A percentile compares a stretch with the other conserved stretches of the same genome.
Evolutionary conservation across 106 monocot genomes (phyloP).

Genomic region (Cymbidium sinense): DNA sequence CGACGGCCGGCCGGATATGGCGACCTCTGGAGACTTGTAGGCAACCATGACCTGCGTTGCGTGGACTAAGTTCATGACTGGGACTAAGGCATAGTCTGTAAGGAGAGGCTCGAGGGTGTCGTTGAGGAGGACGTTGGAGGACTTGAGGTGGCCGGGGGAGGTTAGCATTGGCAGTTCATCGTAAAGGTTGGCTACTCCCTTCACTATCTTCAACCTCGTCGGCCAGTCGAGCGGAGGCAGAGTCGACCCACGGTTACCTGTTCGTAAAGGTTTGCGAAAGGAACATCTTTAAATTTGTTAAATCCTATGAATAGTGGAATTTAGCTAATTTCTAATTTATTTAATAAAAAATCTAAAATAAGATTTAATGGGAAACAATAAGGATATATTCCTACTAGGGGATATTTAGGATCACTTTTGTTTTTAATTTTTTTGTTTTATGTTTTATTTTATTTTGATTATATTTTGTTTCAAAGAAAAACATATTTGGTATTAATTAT

Average conservation of each 20-base stretch:
- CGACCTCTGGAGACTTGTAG: constrained; percentile 72
- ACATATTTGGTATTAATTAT: too few species aligned
- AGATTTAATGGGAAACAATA: too few species aligned
- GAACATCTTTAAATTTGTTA: too few species aligned
- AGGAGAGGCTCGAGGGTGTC: constrained; percentile 45
- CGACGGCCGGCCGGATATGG: constrained; percentile 18
- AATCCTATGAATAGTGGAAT: too few species aligned
- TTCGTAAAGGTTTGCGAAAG: neutral
- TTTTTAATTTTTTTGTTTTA: too few species aligned
- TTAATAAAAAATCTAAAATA: too few species aligned
- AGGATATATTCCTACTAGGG: too few species aligned
- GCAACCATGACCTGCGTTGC: constrained; percentile 67
- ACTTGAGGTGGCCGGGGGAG: constrained; percentile 77
- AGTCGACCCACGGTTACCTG: constrained; percentile 34
- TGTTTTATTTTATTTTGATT: too few species aligned
- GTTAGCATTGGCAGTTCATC: constrained; percentile 53
- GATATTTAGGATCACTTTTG: too few species aligned
- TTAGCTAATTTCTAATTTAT: too few species aligned
- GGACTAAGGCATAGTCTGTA: constrained; percentile 63
- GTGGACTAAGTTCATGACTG: constrained; percentile 42
- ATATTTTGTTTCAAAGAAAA: too few species aligned
- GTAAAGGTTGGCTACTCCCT: constrained; percentile 64
- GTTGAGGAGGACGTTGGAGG: constrained; percentile 72
- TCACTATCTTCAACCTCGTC: constrained; percentile 52
- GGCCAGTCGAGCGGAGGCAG: constrained; percentile 53